Evolutionary conservation across 179 eudicot genomes (phyloP).

Genomic region (Silene vulgaris): DNA sequence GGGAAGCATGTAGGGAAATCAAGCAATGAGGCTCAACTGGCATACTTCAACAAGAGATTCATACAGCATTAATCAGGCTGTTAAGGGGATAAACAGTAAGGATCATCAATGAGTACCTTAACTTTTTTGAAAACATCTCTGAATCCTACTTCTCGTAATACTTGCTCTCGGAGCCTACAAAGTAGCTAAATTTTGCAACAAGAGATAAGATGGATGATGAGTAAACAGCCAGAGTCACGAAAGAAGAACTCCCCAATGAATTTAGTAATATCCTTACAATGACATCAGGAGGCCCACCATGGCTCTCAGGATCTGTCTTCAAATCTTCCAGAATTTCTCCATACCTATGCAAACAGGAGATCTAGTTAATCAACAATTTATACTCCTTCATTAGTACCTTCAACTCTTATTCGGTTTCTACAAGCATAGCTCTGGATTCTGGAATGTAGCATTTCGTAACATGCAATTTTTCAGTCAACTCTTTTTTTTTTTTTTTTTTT

Average conservation of each 20-base stretch:
- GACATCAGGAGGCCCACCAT: constrained; percentile 97
- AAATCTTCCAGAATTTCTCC: constrained; percentile 77
- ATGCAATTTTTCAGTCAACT: neutral
- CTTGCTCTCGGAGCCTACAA: constrained; percentile 85
- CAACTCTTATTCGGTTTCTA: constrained; percentile 4
- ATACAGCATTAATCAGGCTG: neutral
- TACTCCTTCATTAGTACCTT: neutral
- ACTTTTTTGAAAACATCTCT: constrained; percentile 96
- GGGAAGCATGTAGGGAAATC: constrained; percentile 5
- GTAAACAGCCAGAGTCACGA: constrained; percentile 10
- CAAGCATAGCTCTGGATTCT: neutral
- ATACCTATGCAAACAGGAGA: constrained; percentile 45
- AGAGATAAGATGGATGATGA: constrained; percentile 11
- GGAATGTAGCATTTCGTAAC: neutral
- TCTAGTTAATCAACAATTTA: neutral
- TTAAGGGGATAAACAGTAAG: neutral
- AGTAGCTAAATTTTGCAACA: constrained; percentile 54
- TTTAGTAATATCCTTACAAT: constrained; percentile 44
- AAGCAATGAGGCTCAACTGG: neutral
- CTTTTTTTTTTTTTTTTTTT: neutral
- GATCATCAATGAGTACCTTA: constrained; percentile 44
- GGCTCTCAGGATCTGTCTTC: constrained; percentile 94
- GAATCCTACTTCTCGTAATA: constrained; percentile 88
- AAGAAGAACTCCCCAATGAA: neutral
- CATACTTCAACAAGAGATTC: neutral